Evolutionary conservation across 805 yeast species (phyloP).

Genomic region (Nakazawaea populi): DNA sequence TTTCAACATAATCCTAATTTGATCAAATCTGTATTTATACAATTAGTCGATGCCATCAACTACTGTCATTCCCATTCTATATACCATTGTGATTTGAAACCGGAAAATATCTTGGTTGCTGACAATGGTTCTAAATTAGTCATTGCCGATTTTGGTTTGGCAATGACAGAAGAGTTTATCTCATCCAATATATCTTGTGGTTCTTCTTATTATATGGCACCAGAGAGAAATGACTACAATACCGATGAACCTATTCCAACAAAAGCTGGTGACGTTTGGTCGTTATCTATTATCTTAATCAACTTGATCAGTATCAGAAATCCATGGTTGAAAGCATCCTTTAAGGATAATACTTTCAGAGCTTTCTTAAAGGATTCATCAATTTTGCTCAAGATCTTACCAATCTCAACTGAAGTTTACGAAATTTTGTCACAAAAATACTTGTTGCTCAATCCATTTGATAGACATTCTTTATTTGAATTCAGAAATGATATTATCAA

Average conservation of each 20-base stretch:
- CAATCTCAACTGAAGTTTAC: constrained; percentile 62
- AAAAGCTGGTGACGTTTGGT: constrained; percentile 80
- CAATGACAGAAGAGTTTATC: constrained; percentile 52
- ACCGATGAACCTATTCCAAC: constrained; percentile 45
- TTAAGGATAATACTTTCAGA: constrained; percentile 58
- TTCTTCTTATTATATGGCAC: constrained; percentile 88
- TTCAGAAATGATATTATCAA: constrained; percentile 32
- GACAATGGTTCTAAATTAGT: constrained; percentile 48
- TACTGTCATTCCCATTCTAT: constrained; percentile 81
- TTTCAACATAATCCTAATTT: constrained; percentile 47
- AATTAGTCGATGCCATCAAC: constrained; percentile 75
- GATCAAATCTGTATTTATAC: constrained; percentile 58
- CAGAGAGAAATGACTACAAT: constrained; percentile 49
- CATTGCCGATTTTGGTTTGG: constrained; percentile 87
- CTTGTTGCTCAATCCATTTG: constrained; percentile 41
- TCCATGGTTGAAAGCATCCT: constrained; percentile 84
- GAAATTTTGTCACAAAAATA: constrained; percentile 38
- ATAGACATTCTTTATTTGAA: constrained; percentile 34
- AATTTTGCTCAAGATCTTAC: constrained; percentile 61
- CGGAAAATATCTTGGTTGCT: constrained; percentile 81
- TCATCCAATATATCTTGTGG: constrained; percentile 79
- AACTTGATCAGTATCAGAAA: constrained; percentile 79
- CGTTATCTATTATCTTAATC: constrained; percentile 73
- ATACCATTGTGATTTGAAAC: constrained; percentile 92
- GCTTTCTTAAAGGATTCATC: constrained; percentile 51